Evolutionary conservation across 805 yeast species (phyloP).

Genomic region (Saturnispora dispora): DNA sequence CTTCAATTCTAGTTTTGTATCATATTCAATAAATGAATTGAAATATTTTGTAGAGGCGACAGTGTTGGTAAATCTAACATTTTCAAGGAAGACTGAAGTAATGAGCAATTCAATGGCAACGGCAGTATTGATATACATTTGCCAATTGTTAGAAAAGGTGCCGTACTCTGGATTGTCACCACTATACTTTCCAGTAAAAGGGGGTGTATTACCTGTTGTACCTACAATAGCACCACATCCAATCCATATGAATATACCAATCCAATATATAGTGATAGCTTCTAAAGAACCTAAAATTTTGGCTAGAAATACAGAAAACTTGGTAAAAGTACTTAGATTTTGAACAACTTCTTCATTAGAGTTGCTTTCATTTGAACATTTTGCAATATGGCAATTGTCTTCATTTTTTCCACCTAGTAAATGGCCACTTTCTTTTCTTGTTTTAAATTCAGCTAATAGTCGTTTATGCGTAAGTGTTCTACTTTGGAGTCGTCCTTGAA

Average conservation of each 20-base stretch:
- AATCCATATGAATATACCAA: conserved; percentile 32
- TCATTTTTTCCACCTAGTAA: background rate
- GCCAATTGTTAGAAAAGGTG: conserved; percentile 31
- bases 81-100: conserved; percentile 30
- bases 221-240: conserved; percentile 14
- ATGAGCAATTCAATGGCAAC: conserved; percentile 30
- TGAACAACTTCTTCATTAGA: conserved; percentile 12
- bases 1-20: conserved; percentile 23
- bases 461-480: conserved; percentile 19
- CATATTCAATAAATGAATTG: conserved; percentile 20
- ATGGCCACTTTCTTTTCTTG: background rate
- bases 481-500: conserved; percentile 24
- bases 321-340: conserved; percentile 27
- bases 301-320: conserved; percentile 20
- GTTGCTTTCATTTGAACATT: conserved; percentile 4
- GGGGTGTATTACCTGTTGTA: conserved; percentile 25
- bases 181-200: conserved; percentile 4
- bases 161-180: conserved; percentile 7
- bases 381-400: background rate
- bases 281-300: conserved; percentile 27
- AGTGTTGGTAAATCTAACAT: conserved; percentile 32
- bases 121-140: conserved; percentile 34
- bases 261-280: conserved; percentile 29
- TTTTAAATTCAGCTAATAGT: conserved; percentile 6
- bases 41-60: conserved; percentile 18